These are phyloP conservation scores for Podospora sp. DNA, from an alignment of 495 filamentous ascomycete species.

Conservation along the genomic window DNA sequence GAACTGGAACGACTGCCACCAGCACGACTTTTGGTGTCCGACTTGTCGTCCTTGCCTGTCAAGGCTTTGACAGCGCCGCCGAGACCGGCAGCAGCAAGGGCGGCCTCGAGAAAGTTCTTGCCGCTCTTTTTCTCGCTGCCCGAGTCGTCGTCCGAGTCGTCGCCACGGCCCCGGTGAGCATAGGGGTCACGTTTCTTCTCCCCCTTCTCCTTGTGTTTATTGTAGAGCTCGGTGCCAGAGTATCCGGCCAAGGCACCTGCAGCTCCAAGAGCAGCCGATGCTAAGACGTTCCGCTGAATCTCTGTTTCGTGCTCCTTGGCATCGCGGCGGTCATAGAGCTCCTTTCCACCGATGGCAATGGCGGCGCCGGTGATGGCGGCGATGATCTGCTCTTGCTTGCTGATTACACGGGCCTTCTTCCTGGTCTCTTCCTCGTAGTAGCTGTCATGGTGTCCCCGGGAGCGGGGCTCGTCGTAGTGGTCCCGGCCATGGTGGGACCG, in stretches of 20 bases:
- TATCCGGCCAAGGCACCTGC: conserved; percentile 59
- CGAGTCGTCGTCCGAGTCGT: conserved; percentile 58
- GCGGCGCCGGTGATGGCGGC: conserved; percentile 56
- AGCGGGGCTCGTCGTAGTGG: conserved; percentile 43
- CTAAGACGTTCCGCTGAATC: conserved; percentile 53
- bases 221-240: conserved; percentile 57
- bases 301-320: conserved; percentile 47
- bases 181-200: conserved; percentile 48
- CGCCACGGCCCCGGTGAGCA: conserved; percentile 47
- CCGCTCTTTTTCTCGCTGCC: conserved; percentile 53
- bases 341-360: conserved; percentile 57
- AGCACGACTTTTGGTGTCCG: conserved; percentile 53
- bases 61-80: conserved; percentile 62
- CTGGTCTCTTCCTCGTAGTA: conserved; percentile 51
- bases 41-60: conserved; percentile 54
- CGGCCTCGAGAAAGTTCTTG: conserved; percentile 75
- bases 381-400: conserved; percentile 62
- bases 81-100: conserved; percentile 67
- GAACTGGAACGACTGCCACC: conserved; percentile 53
- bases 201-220: conserved; percentile 51
- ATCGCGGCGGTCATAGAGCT: conserved; percentile 58
- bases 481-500: conserved; percentile 43
- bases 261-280: conserved; percentile 56
- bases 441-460: conserved; percentile 35
- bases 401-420: conserved; percentile 51